A percentile compares a stretch with the other conserved stretches of the same genome.
Evolutionary conservation across 108 stramenopile species (phyloP).

Genomic region (Aurantiochytrium sp.): DNA sequence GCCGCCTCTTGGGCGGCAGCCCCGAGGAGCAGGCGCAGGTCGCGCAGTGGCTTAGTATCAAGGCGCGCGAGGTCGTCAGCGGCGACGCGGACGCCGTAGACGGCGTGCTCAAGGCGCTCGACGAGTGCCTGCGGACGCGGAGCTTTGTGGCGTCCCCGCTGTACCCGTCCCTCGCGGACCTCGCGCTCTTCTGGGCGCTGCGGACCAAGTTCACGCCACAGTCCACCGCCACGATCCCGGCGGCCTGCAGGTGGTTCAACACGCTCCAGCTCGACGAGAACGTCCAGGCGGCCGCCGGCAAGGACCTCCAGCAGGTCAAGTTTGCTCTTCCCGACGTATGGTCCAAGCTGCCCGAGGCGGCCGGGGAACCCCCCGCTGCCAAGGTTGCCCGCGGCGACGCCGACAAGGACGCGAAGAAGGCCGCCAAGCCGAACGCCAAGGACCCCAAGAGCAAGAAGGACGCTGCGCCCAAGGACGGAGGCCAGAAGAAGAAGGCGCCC

Average conservation of each 20-base stretch:
- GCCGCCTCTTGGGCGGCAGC: background rate
- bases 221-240: background rate
- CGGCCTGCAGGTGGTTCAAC: slow-evolving; percentile 12
- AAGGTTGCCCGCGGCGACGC: background rate
- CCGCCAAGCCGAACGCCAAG: background rate
- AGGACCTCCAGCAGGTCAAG: background rate
- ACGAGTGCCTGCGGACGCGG: background rate
- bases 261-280: background rate
- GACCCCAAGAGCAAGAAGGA: background rate
- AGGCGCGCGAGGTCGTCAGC: background rate
- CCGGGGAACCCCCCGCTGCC: background rate
- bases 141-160: background rate
- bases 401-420: background rate
- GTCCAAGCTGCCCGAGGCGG: background rate
- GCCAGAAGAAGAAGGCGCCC: background rate
- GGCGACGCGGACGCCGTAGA: background rate
- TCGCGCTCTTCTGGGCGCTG: background rate
- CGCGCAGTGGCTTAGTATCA: background rate
- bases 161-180: background rate
- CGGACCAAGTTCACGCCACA: background rate
- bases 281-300: background rate
- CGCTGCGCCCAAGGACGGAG: background rate
- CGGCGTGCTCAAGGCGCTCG: background rate
- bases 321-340: background rate
- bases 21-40: background rate